Evolutionary conservation across 2,329 filamentous ascomycete genomes (phyloP).

Genomic region (Cytospora leucostoma): DNA sequence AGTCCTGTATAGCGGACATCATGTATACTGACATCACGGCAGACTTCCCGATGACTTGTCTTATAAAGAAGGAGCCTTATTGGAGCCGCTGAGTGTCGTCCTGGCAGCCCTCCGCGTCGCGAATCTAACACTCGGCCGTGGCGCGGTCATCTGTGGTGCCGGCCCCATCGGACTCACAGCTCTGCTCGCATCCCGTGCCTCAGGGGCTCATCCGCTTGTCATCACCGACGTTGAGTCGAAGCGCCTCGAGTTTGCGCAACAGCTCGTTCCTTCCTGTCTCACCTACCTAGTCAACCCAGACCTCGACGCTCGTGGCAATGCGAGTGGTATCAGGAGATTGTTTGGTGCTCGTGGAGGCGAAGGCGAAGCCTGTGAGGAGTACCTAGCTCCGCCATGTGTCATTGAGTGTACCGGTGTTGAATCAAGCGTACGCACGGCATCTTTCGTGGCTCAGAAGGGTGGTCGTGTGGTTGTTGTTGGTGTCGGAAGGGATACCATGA

Average conservation of each 20-base stretch:
- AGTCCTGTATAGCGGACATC: neutral
- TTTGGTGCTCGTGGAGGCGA: slow-evolving; percentile 44
- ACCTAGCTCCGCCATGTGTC: slow-evolving; percentile 58
- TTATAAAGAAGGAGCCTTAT: slow-evolving; percentile 61
- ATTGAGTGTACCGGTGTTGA: slow-evolving; percentile 69
- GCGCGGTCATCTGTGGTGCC: slow-evolving; percentile 60
- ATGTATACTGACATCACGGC: neutral
- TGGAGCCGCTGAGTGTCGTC: slow-evolving; percentile 65
- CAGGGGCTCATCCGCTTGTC: slow-evolving; percentile 63
- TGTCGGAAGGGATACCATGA: slow-evolving; percentile 62
- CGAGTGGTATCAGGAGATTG: slow-evolving; percentile 52
- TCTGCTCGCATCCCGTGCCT: slow-evolving; percentile 58
- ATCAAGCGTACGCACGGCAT: slow-evolving; percentile 61
- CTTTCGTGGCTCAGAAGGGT: slow-evolving; percentile 57
- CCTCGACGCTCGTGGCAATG: slow-evolving; percentile 51
- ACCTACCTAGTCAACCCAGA: slow-evolving; percentile 55
- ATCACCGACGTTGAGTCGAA: slow-evolving; percentile 62
- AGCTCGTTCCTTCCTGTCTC: slow-evolving; percentile 54
- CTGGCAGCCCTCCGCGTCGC: slow-evolving; percentile 60
- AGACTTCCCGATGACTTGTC: slow-evolving; percentile 56
- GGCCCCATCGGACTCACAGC: slow-evolving; percentile 65
- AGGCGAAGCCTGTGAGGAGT: slow-evolving; percentile 45
- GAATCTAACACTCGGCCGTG: slow-evolving; percentile 55
- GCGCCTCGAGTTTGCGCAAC: slow-evolving; percentile 58
- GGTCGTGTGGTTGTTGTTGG: slow-evolving; percentile 66